Evolutionary conservation across 805 yeast genomes (phyloP).

Genomic region (Saturnispora silvae): DNA sequence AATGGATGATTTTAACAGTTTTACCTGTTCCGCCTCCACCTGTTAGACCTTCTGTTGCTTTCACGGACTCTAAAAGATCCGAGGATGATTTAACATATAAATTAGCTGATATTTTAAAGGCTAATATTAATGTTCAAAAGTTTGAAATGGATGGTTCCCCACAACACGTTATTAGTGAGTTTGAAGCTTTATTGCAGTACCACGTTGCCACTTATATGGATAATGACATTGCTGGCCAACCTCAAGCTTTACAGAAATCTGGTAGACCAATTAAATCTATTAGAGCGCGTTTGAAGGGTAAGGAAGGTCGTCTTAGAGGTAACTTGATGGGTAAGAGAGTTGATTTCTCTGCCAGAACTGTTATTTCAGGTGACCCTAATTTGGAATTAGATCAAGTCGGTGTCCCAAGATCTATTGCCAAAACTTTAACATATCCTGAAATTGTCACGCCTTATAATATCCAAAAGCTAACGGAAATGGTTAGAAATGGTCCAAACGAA

Average conservation of each 20-base stretch:
- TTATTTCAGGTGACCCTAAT: slow-evolving; percentile 98
- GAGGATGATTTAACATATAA: slow-evolving; percentile 98
- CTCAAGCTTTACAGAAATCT: slow-evolving; percentile 95
- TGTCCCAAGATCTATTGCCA: slow-evolving; percentile 94
- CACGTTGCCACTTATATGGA: slow-evolving; percentile 99
- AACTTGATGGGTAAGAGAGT: slow-evolving; percentile 99
- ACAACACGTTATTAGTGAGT: slow-evolving; percentile 93
- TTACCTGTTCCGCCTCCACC: slow-evolving; percentile 99
- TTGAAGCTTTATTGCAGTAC: slow-evolving; percentile 88
- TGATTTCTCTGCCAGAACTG: slow-evolving; percentile 97
- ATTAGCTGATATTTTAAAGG: slow-evolving; percentile 91
- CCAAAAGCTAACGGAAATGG: slow-evolving; percentile 83
- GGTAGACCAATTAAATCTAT: slow-evolving; percentile 98
- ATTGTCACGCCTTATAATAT: slow-evolving; percentile 96
- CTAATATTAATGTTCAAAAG: slow-evolving; percentile 93
- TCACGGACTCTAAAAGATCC: slow-evolving; percentile 95
- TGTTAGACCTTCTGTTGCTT: slow-evolving; percentile 96
- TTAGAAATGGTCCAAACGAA: slow-evolving; percentile 96
- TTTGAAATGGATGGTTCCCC: slow-evolving; percentile 99
- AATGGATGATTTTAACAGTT: slow-evolving; percentile 96
- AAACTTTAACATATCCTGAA: slow-evolving; percentile 93
- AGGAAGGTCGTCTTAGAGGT: slow-evolving; percentile 98
- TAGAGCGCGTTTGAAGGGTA: slow-evolving; percentile 99
- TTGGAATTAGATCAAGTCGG: slow-evolving; percentile 97
- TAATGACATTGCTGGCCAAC: slow-evolving; percentile 98